phyloP scores from a whole-genome alignment of 169 alveolate species.

The Eimeria falciformis region DNA sequence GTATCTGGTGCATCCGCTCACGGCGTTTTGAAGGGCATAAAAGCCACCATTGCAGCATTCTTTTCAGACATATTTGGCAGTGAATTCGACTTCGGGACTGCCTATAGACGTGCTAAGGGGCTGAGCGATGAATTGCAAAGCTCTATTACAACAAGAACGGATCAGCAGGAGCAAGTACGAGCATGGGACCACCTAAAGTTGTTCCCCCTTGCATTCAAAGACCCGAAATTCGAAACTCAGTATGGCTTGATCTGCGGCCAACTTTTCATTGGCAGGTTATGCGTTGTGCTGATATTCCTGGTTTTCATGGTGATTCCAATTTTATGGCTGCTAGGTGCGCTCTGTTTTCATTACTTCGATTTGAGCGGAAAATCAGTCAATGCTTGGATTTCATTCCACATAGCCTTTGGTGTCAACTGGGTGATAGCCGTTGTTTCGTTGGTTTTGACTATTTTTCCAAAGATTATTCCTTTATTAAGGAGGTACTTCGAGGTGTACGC shows the following conservation, averaged over 20 bases:
- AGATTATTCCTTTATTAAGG: background rate
- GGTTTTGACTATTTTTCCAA: background rate
- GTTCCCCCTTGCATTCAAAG: constrained; percentile 58
- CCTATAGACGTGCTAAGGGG: constrained; percentile 44
- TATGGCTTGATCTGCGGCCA: constrained; percentile 51
- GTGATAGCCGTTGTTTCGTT: background rate
- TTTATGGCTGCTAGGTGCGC: constrained; percentile 23
- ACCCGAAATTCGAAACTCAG: constrained; percentile 22
- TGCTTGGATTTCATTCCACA: constrained; percentile 64
- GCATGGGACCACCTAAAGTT: constrained; percentile 15
- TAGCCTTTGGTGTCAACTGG: constrained; percentile 28
- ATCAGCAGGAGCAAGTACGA: background rate
- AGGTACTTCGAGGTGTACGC: constrained; percentile 37
- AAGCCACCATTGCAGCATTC: background rate
- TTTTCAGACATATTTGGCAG: constrained; percentile 30
- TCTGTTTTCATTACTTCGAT: constrained; percentile 17
- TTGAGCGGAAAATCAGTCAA: constrained; percentile 1
- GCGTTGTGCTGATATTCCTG: constrained; percentile 14
- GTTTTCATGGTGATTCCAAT: constrained; percentile 44
- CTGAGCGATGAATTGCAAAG: background rate
- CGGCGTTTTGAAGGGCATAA: background rate
- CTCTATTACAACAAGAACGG: background rate
- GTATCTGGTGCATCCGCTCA: background rate
- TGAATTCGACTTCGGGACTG: constrained; percentile 60
- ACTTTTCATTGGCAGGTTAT: constrained; percentile 50